Conservation (phyloP, 441 rosid species). For the Jatropha multifida region DNA sequence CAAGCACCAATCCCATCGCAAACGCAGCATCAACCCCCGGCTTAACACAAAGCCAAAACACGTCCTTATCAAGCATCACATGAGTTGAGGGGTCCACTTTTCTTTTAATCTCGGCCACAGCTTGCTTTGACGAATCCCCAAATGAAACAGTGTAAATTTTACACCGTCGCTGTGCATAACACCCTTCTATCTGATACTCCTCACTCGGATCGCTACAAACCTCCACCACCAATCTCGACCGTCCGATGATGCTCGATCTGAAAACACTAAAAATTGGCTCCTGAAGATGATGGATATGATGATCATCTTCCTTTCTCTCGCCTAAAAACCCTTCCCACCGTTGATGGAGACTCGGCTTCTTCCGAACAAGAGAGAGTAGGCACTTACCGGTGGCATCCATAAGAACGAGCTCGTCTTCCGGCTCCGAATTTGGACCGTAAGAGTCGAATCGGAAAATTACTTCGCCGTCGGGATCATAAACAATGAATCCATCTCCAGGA, state of each 20-base stretch:
- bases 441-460: constrained; percentile 39
- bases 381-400: constrained; percentile 44
- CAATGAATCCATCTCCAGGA: constrained; percentile 41
- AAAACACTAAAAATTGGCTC: constrained; percentile 31
- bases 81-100: constrained; percentile 36
- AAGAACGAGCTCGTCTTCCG: constrained; percentile 40
- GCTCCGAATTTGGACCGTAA: constrained; percentile 28
- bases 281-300: not conserved
- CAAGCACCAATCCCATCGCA: constrained; percentile 40
- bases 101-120: constrained; percentile 39
- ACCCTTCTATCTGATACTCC: constrained; percentile 37
- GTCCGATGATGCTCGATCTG: constrained; percentile 37
- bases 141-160: constrained; percentile 6
- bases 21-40: constrained; percentile 41
- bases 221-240: constrained; percentile 29
- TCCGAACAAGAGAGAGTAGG: constrained; percentile 39
- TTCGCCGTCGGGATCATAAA: constrained; percentile 29
- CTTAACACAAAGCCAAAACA: constrained; percentile 29
- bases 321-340: constrained; percentile 43
- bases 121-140: constrained; percentile 13
- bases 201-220: constrained; percentile 28
- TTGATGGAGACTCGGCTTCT: constrained; percentile 43
- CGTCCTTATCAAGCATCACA: constrained; percentile 37
- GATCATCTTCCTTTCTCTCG: constrained; percentile 14
- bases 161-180: constrained; percentile 27